Evolutionary conservation across 1,139 yeast genomes (phyloP).

Genomic region (Suzukiozyma palmioleophila): DNA sequence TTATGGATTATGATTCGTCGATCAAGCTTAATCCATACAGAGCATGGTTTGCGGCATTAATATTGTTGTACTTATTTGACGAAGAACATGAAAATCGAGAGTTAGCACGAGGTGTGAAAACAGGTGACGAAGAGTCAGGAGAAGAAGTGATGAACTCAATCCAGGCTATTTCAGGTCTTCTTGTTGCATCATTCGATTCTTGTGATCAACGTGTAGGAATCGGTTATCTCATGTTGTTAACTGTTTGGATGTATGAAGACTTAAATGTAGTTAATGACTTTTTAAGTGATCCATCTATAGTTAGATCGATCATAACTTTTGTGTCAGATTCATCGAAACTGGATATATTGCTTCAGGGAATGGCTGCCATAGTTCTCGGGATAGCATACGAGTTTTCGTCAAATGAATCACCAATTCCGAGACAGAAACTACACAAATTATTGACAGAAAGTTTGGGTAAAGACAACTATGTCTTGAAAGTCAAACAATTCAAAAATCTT

Average conservation of each 20-base stretch:
- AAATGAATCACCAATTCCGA: conserved; percentile 62
- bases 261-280: conserved; percentile 72
- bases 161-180: conserved; percentile 74
- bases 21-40: conserved; percentile 78
- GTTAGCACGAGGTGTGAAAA: conserved; percentile 48
- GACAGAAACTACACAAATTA: conserved; percentile 59
- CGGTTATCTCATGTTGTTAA: conserved; percentile 72
- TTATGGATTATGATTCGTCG: conserved; percentile 78
- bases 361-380: conserved; percentile 71
- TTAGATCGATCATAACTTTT: conserved; percentile 66
- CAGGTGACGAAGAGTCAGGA: conserved; percentile 64
- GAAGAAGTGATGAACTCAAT: conserved; percentile 74
- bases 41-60: conserved; percentile 77
- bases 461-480: conserved; percentile 71
- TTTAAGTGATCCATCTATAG: conserved; percentile 58
- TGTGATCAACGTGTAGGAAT: conserved; percentile 74
- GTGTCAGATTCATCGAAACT: conserved; percentile 57
- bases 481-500: conserved; percentile 67
- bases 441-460: conserved; percentile 70
- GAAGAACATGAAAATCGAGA: conserved; percentile 51
- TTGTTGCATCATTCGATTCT: conserved; percentile 60
- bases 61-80: conserved; percentile 59
- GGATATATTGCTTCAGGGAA: conserved; percentile 64
- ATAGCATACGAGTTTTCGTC: conserved; percentile 79
- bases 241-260: conserved; percentile 78